Evolutionary conservation across 257 asterid species (phyloP).

Genomic region (Primulina tabacum): DNA sequence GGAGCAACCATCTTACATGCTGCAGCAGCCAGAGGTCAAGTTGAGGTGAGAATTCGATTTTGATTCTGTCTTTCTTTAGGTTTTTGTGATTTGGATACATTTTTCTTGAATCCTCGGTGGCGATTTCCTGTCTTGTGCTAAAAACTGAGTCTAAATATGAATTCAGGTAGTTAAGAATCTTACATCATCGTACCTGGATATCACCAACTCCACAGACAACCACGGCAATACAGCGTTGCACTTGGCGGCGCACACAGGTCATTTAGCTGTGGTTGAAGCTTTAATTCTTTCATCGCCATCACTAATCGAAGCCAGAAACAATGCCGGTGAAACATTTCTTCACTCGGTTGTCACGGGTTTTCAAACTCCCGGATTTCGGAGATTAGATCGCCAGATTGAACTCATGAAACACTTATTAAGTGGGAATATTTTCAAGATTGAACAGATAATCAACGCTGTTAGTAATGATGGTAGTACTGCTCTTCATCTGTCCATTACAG

Average conservation of each 20-base stretch:
- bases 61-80: background rate
- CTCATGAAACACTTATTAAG: slow-evolving; percentile 61
- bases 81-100: background rate
- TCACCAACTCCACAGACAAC: slow-evolving; percentile 61
- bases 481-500: slow-evolving; percentile 73
- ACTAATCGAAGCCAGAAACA: slow-evolving; percentile 42
- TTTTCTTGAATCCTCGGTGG: background rate
- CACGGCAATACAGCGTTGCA: slow-evolving; percentile 84
- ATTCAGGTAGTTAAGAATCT: slow-evolving; percentile 71
- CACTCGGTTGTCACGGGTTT: slow-evolving; percentile 80
- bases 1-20: slow-evolving; percentile 85
- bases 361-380: slow-evolving; percentile 77
- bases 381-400: slow-evolving; percentile 71
- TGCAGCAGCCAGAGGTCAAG: slow-evolving; percentile 87
- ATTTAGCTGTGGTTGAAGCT: slow-evolving; percentile 71
- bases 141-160: background rate
- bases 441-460: slow-evolving; percentile 48
- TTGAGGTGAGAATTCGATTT: slow-evolving; percentile 49
- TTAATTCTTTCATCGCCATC: slow-evolving; percentile 64
- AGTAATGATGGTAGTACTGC: slow-evolving; percentile 66
- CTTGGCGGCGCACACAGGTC: slow-evolving; percentile 86
- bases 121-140: background rate
- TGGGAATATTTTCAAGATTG: slow-evolving; percentile 45
- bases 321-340: slow-evolving; percentile 71
- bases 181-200: slow-evolving; percentile 34